Evolutionary conservation across 2,329 filamentous ascomycete genomes (phyloP).

Genomic region (Aspergillus arachidicola): DNA sequence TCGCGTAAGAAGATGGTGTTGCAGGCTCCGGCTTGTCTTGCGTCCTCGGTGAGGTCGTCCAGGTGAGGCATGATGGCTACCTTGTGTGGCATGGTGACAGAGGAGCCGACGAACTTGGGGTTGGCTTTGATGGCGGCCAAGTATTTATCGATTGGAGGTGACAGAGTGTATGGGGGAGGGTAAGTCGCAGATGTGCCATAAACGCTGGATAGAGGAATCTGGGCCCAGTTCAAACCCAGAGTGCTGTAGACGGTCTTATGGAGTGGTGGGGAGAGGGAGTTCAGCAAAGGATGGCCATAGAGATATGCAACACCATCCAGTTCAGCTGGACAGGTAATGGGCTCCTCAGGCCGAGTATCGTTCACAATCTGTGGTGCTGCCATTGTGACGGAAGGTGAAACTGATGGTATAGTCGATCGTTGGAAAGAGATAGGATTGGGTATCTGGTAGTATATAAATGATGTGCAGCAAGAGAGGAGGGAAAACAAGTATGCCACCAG

Average conservation of each 20-base stretch:
- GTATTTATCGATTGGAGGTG: slow-evolving; percentile 39
- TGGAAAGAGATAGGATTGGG: not conserved
- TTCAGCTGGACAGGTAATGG: slow-evolving; percentile 35
- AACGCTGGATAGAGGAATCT: slow-evolving; percentile 49
- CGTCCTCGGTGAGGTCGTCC: slow-evolving; percentile 73
- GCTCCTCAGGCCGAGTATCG: slow-evolving; percentile 28
- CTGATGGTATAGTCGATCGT: not conserved
- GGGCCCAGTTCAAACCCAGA: slow-evolving; percentile 56
- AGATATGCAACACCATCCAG: slow-evolving; percentile 57
- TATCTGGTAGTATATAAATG: not conserved
- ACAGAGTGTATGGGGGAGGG: slow-evolving; percentile 38
- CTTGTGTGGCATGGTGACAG: slow-evolving; percentile 85
- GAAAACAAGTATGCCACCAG: not conserved
- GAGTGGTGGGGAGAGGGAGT: slow-evolving; percentile 58
- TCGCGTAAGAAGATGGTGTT: slow-evolving; percentile 73
- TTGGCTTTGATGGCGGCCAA: slow-evolving; percentile 39
- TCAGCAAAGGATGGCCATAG: slow-evolving; percentile 59
- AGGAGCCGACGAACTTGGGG: slow-evolving; percentile 59
- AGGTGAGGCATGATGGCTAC: slow-evolving; percentile 73
- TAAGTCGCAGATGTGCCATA: slow-evolving; percentile 32
- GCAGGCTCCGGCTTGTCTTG: slow-evolving; percentile 72
- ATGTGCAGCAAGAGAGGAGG: not conserved
- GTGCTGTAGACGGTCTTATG: slow-evolving; percentile 57
- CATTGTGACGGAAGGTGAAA: slow-evolving; percentile 21
- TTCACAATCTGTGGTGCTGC: slow-evolving; percentile 21